Conservation (phyloP, 306 rosid genomes). For the Trifolium pratense region DNA sequence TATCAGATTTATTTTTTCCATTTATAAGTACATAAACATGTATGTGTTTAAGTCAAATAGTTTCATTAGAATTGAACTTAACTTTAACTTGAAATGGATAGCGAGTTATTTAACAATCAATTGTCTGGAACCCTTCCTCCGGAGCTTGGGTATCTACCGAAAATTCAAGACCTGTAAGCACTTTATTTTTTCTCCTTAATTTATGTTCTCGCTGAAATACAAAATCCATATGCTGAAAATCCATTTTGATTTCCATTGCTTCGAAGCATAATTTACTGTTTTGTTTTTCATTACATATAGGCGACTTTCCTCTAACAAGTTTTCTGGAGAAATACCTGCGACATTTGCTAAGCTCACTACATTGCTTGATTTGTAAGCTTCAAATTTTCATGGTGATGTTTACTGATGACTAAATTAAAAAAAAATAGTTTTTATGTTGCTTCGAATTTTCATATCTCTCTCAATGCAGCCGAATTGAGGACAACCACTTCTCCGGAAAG, state of each 20-base stretch:
- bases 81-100: slow-evolving; percentile 33
- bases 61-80: not conserved
- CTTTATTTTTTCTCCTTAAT: not conserved
- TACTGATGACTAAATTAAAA: not conserved
- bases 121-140: slow-evolving; percentile 65
- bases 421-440: not conserved
- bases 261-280: slow-evolving; percentile 3
- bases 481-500: slow-evolving; percentile 59
- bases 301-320: slow-evolving; percentile 51
- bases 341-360: slow-evolving; percentile 43
- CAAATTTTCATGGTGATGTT: not conserved
- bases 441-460: not conserved
- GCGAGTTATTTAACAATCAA: slow-evolving; percentile 59
- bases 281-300: slow-evolving; percentile 40
- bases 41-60: not conserved
- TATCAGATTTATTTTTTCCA: not conserved
- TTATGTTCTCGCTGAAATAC: slow-evolving; percentile 2
- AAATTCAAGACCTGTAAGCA: slow-evolving; percentile 60
- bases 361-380: slow-evolving; percentile 55
- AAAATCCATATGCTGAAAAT: not conserved
- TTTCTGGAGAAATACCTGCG: slow-evolving; percentile 45
- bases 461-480: slow-evolving; percentile 60
- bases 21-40: not conserved
- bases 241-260: not conserved
- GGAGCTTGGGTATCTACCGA: slow-evolving; percentile 57